These are phyloP conservation scores for Monilinia polystroma DNA, from an alignment of 2,329 filamentous ascomycete genomes.

Conservation along the genomic window DNA sequence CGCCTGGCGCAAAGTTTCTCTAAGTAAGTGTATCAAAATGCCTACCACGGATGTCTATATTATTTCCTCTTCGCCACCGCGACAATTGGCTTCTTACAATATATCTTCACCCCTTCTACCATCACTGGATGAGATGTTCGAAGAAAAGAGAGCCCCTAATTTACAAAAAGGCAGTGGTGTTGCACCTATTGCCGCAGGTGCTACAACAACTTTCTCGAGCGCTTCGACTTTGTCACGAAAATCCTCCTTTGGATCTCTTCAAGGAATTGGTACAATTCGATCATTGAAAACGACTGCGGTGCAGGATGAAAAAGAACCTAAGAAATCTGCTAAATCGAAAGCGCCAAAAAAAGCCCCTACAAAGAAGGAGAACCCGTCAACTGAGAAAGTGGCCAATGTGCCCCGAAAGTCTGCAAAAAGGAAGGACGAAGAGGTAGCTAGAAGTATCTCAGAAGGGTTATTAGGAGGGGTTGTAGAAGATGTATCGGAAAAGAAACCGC, in stretches of 20 bases:
- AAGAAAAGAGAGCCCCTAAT: slow-evolving; percentile 39
- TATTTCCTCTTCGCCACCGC: slow-evolving; percentile 31
- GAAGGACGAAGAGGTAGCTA: slow-evolving; percentile 2
- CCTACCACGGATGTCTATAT: slow-evolving; percentile 40
- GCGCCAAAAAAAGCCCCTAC: slow-evolving; percentile 20
- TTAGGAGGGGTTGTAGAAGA: neutral
- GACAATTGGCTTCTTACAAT: slow-evolving; percentile 27
- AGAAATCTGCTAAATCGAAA: slow-evolving; percentile 33
- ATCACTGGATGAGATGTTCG: slow-evolving; percentile 50
- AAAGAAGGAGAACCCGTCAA: slow-evolving; percentile 21
- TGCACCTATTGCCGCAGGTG: slow-evolving; percentile 43
- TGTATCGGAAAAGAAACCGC: slow-evolving; percentile 31
- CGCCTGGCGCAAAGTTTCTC: slow-evolving; percentile 32
- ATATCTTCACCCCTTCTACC: slow-evolving; percentile 45
- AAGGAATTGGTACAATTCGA: slow-evolving; percentile 19
- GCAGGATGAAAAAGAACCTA: slow-evolving; percentile 36
- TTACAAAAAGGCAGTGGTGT: slow-evolving; percentile 44
- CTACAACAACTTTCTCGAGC: slow-evolving; percentile 45
- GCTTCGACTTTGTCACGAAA: slow-evolving; percentile 40
- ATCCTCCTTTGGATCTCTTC: slow-evolving; percentile 15
- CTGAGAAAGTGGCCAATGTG: slow-evolving; percentile 33
- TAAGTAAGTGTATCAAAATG: slow-evolving; percentile 40
- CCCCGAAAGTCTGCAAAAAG: slow-evolving; percentile 28
- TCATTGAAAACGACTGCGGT: slow-evolving; percentile 2
- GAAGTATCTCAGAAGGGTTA: neutral